phyloP scores from a whole-genome alignment of 306 rosid species.

The Luffa acutangula region DNA sequence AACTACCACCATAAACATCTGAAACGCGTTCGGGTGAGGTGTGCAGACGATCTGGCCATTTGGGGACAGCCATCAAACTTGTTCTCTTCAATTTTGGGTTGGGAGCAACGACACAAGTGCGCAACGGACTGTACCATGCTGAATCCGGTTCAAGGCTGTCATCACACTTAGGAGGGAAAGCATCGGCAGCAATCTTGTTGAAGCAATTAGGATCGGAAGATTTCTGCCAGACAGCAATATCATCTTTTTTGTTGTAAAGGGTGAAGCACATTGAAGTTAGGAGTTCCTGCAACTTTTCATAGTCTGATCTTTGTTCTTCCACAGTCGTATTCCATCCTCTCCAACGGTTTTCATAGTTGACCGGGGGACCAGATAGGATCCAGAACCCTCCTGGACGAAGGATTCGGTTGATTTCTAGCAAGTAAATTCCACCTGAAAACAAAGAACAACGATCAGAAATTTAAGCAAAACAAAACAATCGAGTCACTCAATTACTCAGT shows the following conservation, averaged over 20 bases:
- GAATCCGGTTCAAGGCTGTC: slow-evolving; percentile 87
- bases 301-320: slow-evolving; percentile 79
- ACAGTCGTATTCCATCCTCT: slow-evolving; percentile 91
- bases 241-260: slow-evolving; percentile 78
- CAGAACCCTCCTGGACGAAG: slow-evolving; percentile 98
- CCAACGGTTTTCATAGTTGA: slow-evolving; percentile 80
- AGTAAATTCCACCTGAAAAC: slow-evolving; percentile 80
- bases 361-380: slow-evolving; percentile 95
- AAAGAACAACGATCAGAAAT: neutral
- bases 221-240: slow-evolving; percentile 94
- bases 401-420: slow-evolving; percentile 73
- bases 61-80: slow-evolving; percentile 35
- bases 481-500: neutral
- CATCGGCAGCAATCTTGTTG: slow-evolving; percentile 41
- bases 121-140: slow-evolving; percentile 95
- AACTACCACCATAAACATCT: slow-evolving; percentile 41
- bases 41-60: slow-evolving; percentile 78
- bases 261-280: slow-evolving; percentile 83
- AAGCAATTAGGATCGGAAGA: slow-evolving; percentile 54
- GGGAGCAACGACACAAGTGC: slow-evolving; percentile 72
- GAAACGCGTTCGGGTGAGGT: slow-evolving; percentile 58
- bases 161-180: slow-evolving; percentile 81
- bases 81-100: slow-evolving; percentile 49
- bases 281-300: slow-evolving; percentile 60
- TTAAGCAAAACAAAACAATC: neutral